Evolutionary conservation across 2,329 filamentous ascomycete species (phyloP).

Genomic region (Pseudogymnoascus sp.): DNA sequence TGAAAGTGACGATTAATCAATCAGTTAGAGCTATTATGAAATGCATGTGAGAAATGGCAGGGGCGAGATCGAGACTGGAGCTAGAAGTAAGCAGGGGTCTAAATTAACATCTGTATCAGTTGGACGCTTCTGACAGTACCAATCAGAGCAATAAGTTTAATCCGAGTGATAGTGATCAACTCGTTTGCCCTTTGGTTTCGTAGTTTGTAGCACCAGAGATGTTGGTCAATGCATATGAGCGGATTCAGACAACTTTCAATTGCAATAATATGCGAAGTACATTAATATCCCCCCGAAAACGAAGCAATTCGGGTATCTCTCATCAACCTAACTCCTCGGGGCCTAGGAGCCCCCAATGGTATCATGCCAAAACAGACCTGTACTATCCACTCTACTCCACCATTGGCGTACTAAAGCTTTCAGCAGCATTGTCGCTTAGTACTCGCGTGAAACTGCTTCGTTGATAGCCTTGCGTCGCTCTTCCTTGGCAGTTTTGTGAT

Average conservation of each 20-base stretch:
- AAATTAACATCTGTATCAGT: not conserved
- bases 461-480: not conserved
- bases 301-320: not conserved
- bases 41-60: not conserved
- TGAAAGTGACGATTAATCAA: not conserved
- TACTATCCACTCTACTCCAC: not conserved
- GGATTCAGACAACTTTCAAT: not conserved
- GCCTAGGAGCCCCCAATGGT: not conserved
- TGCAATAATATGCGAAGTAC: not conserved
- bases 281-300: not conserved
- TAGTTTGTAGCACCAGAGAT: not conserved
- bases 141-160: not conserved
- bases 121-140: not conserved
- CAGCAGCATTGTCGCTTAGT: not conserved
- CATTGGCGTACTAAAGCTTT: not conserved
- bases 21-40: not conserved
- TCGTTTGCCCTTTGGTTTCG: too few relatives aligned
- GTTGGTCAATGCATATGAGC: not conserved
- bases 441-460: not conserved
- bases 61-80: not conserved
- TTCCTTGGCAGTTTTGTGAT: not conserved
- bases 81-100: too few relatives aligned
- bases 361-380: not conserved
- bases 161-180: not conserved
- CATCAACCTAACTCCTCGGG: not conserved